These are phyloP conservation scores for Xylaria hypoxylon DNA, from an alignment of 2,329 filamentous ascomycete species.

Conservation along the genomic window DNA sequence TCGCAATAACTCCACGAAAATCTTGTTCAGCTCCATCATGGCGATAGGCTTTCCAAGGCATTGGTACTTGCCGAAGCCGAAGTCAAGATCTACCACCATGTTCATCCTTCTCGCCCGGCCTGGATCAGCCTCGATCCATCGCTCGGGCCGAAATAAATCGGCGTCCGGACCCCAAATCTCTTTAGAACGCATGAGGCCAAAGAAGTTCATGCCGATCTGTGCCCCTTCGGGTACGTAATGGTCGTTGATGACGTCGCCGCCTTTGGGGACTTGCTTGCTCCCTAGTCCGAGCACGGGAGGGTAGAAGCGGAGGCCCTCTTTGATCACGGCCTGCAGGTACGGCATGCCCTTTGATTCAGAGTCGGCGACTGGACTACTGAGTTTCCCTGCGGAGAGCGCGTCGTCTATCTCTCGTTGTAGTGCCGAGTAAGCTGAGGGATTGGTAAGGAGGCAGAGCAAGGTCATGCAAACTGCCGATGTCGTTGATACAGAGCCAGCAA, in stretches of 20 bases:
- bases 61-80: conserved; percentile 54
- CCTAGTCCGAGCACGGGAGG: conserved; percentile 52
- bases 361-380: conserved; percentile 49
- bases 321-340: conserved; percentile 55
- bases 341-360: conserved; percentile 49
- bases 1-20: conserved; percentile 52
- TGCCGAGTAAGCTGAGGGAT: conserved; percentile 38
- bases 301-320: conserved; percentile 55
- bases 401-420: conserved; percentile 42
- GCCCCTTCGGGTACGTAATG: conserved; percentile 55
- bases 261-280: conserved; percentile 48
- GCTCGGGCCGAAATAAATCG: conserved; percentile 56
- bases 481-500: conserved; percentile 45
- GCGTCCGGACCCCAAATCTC: conserved; percentile 51
- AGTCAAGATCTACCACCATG: conserved; percentile 53
- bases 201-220: conserved; percentile 54
- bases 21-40: conserved; percentile 58
- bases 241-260: conserved; percentile 47
- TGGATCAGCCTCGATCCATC: conserved; percentile 56
- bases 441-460: conserved; percentile 44
- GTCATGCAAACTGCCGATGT: conserved; percentile 47
- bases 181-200: conserved; percentile 53
- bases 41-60: conserved; percentile 60
- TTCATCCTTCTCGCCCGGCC: conserved; percentile 50
- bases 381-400: conserved; percentile 26